Evolutionary conservation across 176 grass and related monocot species (phyloP).

Genomic region (Dactylis glomerata): DNA sequence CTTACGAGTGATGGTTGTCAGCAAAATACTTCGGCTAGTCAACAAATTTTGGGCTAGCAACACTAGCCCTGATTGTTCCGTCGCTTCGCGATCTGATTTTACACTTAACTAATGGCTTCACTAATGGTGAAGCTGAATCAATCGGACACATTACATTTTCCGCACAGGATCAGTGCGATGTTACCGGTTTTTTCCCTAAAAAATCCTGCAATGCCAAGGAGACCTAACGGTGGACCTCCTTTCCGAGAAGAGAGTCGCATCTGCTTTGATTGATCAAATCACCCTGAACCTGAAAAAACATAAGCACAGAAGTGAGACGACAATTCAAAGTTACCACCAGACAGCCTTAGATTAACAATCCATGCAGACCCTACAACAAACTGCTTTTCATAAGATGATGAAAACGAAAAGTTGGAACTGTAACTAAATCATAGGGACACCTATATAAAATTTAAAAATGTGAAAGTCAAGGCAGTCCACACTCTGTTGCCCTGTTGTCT

Average conservation of each 20-base stretch:
- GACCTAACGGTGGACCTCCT: background rate
- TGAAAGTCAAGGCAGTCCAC: background rate
- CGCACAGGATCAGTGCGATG: background rate
- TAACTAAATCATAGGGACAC: background rate
- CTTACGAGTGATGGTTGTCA: background rate
- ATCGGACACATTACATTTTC: constrained; percentile 1
- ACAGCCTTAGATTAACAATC: background rate
- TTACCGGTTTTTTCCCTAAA: background rate
- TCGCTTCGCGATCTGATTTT: background rate
- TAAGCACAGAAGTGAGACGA: constrained; percentile 18
- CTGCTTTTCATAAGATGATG: background rate
- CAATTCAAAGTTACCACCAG: background rate
- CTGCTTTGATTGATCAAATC: background rate
- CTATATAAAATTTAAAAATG: background rate
- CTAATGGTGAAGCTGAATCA: constrained; percentile 8
- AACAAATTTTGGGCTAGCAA: background rate
- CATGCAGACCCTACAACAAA: background rate
- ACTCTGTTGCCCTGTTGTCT: background rate
- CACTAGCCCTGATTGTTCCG: background rate
- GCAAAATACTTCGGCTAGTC: background rate
- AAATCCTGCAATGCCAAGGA: background rate
- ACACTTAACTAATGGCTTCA: constrained; percentile 26
- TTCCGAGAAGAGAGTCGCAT: background rate
- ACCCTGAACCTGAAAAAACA: constrained; percentile 37
- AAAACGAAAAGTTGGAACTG: background rate